Percentiles rank a stretch among this genome's conserved stretches.
Evolutionary conservation across 148 eudicot species (phyloP).

Genomic region (Drosera capensis): DNA sequence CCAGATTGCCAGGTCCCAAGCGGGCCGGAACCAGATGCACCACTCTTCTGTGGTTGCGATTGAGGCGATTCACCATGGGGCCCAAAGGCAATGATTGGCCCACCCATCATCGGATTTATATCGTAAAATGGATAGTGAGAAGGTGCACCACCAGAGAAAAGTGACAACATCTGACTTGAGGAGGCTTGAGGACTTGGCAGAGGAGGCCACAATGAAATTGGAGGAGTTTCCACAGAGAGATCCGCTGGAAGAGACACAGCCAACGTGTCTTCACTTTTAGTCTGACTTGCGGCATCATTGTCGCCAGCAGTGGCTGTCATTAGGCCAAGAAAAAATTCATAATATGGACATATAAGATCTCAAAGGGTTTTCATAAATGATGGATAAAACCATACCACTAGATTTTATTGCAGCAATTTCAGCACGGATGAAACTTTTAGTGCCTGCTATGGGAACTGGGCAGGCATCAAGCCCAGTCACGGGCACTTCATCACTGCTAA

Average conservation of each 20-base stretch:
- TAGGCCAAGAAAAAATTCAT: not conserved
- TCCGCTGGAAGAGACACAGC: conserved; percentile 93
- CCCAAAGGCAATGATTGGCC: conserved; percentile 72
- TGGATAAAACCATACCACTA: conserved; percentile 13
- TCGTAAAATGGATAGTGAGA: conserved; percentile 89
- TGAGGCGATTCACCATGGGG: conserved; percentile 62
- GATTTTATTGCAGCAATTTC: conserved; percentile 24
- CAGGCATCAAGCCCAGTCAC: conserved; percentile 26
- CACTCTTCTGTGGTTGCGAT: conserved; percentile 50
- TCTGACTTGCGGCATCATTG: conserved; percentile 33
- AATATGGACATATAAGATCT: not conserved
- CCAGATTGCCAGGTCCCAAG: conserved; percentile 75
- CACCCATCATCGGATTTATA: conserved; percentile 78
- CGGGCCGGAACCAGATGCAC: conserved; percentile 42
- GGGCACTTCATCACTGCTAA: conserved; percentile 54
- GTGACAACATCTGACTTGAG: conserved; percentile 60
- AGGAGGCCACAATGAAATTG: conserved; percentile 87
- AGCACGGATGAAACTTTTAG: conserved; percentile 31
- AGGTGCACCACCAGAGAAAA: conserved; percentile 55
- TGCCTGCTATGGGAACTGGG: conserved; percentile 20
- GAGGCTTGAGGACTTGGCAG: conserved; percentile 80
- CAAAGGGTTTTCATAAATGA: not conserved
- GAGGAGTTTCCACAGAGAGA: conserved; percentile 79
- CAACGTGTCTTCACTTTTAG: conserved; percentile 55
- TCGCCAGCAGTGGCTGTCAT: conserved; percentile 35